Evolutionary conservation across 768 basidiomycete genomes (phyloP).

Genomic region (Amanita molliuscula): DNA sequence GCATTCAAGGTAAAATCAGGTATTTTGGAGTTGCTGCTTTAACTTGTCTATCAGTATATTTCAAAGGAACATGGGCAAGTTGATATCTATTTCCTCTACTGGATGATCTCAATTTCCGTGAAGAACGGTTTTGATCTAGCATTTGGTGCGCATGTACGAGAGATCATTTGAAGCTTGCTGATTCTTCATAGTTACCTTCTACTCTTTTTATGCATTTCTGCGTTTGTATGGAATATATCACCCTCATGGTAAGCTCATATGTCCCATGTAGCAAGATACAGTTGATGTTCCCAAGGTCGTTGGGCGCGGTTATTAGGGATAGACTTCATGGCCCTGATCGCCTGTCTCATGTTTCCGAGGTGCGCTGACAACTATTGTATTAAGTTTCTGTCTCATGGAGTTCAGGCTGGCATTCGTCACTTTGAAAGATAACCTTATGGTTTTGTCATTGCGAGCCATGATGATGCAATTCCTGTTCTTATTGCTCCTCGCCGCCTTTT

Average conservation of each 20-base stretch:
- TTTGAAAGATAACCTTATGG: slow-evolving; percentile 70
- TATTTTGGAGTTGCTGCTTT: background rate
- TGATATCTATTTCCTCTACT: background rate
- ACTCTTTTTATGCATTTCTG: slow-evolving; percentile 63
- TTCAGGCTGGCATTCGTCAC: slow-evolving; percentile 83
- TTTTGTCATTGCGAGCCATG: slow-evolving; percentile 83
- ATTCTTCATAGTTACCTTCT: slow-evolving; percentile 54
- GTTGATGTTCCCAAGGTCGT: slow-evolving; percentile 24
- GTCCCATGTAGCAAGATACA: background rate
- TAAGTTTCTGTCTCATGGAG: slow-evolving; percentile 3
- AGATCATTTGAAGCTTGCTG: background rate
- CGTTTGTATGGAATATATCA: slow-evolving; percentile 72
- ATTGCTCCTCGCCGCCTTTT: slow-evolving; percentile 81
- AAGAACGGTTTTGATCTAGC: slow-evolving; percentile 92
- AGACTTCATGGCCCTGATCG: slow-evolving; percentile 82
- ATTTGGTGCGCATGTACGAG: slow-evolving; percentile 46
- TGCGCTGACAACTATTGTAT: slow-evolving; percentile 13
- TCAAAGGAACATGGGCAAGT: slow-evolving; percentile 76
- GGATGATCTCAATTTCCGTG: background rate
- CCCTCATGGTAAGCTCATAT: slow-evolving; percentile 32
- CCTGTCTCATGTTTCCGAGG: slow-evolving; percentile 87
- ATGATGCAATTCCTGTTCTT: slow-evolving; percentile 79
- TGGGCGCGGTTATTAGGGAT: slow-evolving; percentile 67
- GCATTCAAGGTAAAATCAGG: slow-evolving; percentile 57
- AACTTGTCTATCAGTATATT: slow-evolving; percentile 44